Percentiles rank a stretch among this genome's conserved stretches.
phyloP scores from a whole-genome alignment of 2,329 filamentous ascomycete species.

The Colletotrichum lini region DNA sequence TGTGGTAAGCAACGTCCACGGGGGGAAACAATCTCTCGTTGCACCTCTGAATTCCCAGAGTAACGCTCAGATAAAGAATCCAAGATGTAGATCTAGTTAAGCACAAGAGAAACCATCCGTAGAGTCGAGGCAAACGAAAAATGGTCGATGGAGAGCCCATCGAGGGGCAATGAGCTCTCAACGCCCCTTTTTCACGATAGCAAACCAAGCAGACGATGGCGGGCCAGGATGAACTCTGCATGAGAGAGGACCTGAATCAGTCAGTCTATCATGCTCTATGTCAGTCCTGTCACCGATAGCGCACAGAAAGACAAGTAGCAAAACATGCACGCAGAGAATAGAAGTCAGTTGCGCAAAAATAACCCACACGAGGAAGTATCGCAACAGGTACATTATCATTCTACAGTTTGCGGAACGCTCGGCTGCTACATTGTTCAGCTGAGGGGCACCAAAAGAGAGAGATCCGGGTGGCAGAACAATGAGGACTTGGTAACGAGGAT shows the following conservation, averaged over 20 bases:
- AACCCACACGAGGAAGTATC: background rate
- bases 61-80: background rate
- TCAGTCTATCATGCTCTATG: background rate
- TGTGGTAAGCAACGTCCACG: background rate
- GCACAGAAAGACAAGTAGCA: background rate
- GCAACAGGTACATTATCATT: background rate
- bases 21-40: background rate
- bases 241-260: too few relatives aligned
- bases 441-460: background rate
- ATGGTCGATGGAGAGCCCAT: background rate
- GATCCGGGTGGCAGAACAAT: constrained; percentile 2
- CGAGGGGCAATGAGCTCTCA: background rate
- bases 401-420: background rate
- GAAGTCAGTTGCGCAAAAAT: background rate
- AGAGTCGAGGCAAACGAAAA: too few relatives aligned
- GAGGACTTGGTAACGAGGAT: constrained; percentile 13
- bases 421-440: background rate
- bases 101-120: background rate
- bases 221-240: background rate
- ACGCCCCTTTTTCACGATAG: background rate
- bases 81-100: too few relatives aligned
- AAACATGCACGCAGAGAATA: background rate
- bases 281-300: too few relatives aligned
- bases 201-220: too few relatives aligned
- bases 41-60: background rate